Evolutionary conservation across 192 early-diverging fungal species (phyloP), one percentile per base, ranked within the genome.

Genomic region (Geosiphon pyriformis): DNA sequence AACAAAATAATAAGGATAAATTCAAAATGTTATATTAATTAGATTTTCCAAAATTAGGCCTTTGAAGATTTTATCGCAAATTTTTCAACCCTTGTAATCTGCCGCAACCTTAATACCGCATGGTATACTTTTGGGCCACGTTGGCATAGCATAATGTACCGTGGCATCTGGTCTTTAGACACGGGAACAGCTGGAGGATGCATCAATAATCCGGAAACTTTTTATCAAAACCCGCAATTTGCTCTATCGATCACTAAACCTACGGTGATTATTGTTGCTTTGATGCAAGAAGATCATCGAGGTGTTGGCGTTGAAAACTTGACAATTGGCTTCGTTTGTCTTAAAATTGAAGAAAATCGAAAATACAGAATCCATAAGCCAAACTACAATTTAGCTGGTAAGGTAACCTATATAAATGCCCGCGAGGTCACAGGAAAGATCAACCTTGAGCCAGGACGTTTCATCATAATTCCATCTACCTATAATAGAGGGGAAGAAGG

Each of bases 141-240:
- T 11, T 80, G 74, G 78, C 71, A 80, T 49, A 49, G 51, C 15
- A 22, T 26, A 18, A 47, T 35, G 25, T 80, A 75, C 49, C 67
- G 42, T 31, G 74, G 77, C 10, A 27, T 47, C 11, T 80, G 79
- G 79, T 80, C 78, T 25, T 27, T 61, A 20, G 59, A 64, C 23
- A 54, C 59, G 18, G 50, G 54, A 18, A 80, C 69, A 17, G 68
- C 78, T 0, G 79, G 79, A 4, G 79, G 79, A 7, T 77, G 70
- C 52, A 63, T 80, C 53, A 75, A 78, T 34, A 51, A 80, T 46
- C 42, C 54, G 25, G 27, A 68, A 51, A 73, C 72, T 3, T 82
- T 80, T 56, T 49, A 63, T 31, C 33, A 72, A 20, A 80, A 80
- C 57, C 78, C 76, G 31, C 79, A 80, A 59, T 80, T 62, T 60